Conservation (phyloP, 805 yeast species). For the Kuraishia capsulata region DNA sequence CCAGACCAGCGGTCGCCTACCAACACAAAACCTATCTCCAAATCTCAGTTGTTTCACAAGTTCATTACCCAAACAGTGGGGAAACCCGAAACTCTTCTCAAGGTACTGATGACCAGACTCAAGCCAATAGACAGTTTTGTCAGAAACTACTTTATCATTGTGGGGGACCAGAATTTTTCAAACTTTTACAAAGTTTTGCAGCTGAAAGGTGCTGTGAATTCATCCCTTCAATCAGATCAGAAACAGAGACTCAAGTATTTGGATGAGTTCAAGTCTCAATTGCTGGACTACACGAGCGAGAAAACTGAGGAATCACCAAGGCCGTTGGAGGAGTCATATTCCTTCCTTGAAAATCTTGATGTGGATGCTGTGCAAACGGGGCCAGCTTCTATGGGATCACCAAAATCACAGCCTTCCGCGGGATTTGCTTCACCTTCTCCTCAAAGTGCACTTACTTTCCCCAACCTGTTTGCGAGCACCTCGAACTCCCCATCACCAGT, state of each 20-base stretch:
- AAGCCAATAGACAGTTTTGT: slow-evolving; percentile 62
- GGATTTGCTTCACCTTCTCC: slow-evolving; percentile 9
- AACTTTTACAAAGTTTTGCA: slow-evolving; percentile 61
- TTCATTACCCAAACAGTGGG: slow-evolving; percentile 14
- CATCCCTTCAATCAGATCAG: slow-evolving; percentile 19
- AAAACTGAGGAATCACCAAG: slow-evolving; percentile 8
- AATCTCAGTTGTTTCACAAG: slow-evolving; percentile 14
- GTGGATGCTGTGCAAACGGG: slow-evolving; percentile 8
- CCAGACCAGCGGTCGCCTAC: slow-evolving; percentile 20
- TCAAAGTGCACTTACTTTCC: slow-evolving; percentile 8
- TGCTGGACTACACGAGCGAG: slow-evolving; percentile 21
- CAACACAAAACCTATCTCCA: slow-evolving; percentile 15
- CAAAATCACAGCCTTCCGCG: neutral
- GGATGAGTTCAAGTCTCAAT: slow-evolving; percentile 28
- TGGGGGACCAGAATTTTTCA: slow-evolving; percentile 52
- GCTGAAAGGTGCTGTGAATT: slow-evolving; percentile 40
- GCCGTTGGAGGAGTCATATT: slow-evolving; percentile 15
- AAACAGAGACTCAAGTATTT: slow-evolving; percentile 25
- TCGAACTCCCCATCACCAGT: neutral
- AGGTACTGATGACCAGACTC: slow-evolving; percentile 52
- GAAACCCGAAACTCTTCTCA: slow-evolving; percentile 52
- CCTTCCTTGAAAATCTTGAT: slow-evolving; percentile 14
- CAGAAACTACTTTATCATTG: slow-evolving; percentile 52
- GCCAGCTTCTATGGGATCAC: slow-evolving; percentile 3
- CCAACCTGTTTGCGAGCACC: slow-evolving; percentile 1